These are phyloP conservation scores for Zhuliangozyma parablackwelliae DNA, from an alignment of 1,139 yeast species.

Conservation along the genomic window DNA sequence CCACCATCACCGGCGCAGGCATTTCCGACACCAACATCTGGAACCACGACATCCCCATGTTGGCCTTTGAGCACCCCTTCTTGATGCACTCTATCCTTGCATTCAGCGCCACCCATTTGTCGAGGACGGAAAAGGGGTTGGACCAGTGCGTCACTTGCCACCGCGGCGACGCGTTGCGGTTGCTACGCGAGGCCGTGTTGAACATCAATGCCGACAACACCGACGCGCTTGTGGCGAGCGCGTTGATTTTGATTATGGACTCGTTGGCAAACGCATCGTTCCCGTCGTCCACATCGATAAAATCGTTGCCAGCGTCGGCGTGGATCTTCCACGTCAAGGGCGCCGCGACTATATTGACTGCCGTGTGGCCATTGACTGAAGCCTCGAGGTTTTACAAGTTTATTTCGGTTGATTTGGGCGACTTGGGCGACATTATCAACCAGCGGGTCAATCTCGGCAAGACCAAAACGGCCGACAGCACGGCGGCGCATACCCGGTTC, in stretches of 20 bases:
- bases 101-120: conserved; percentile 85
- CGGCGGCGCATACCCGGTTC: conserved; percentile 15
- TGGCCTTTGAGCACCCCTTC: conserved; percentile 85
- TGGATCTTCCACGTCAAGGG: conserved; percentile 98
- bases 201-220: conserved; percentile 80
- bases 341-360: conserved; percentile 89
- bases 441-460: conserved; percentile 30
- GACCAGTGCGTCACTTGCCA: conserved; percentile 85
- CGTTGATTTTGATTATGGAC: conserved; percentile 84
- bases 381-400: conserved; percentile 69
- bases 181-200: conserved; percentile 79
- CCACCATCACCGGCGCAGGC: conserved; percentile 86
- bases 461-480: conserved; percentile 4
- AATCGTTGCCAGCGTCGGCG: conserved; percentile 82
- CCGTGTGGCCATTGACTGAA: conserved; percentile 90
- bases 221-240: conserved; percentile 90
- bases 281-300: conserved; percentile 57
- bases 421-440: conserved; percentile 74
- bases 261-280: conserved; percentile 88
- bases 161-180: conserved; percentile 77
- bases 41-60: conserved; percentile 80
- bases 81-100: conserved; percentile 89
- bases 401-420: conserved; percentile 76
- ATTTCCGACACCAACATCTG: conserved; percentile 83
- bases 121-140: conserved; percentile 69